Evolutionary conservation across 225 moss, liverwort and hornwort species (phyloP), one percentile per base, ranked within the genome.

Genomic region (Neckera pumila): DNA sequence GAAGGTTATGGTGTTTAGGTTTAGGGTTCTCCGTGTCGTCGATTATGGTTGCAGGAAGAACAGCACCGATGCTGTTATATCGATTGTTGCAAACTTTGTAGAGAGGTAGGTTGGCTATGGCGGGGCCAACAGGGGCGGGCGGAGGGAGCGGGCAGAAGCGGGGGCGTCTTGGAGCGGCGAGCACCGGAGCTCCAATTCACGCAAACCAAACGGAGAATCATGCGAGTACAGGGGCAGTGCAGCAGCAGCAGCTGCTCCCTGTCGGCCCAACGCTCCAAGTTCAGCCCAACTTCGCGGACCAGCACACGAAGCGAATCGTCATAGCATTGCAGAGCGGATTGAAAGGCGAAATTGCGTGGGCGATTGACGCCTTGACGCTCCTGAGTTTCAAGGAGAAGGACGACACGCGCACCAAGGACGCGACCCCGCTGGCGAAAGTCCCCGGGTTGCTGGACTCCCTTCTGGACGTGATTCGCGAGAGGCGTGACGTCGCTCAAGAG

Each of bases 251-350:
- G 91, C 92, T 61, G 31, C 90, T 90, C 69, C 91, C 90, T n/a
- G 89, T 96, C 45, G 97, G 97, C 13, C 97, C 96, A 31, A 89
- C 91, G 23, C 89, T 97, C n/a, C 97, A 97, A 89, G 94, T 96
- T 74, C 89, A 74, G 38, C 93, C 90, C 61, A 93, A 94, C 84
- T 96, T 97, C 36, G 98, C 95, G 89, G 97, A 96, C 87, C 95
- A 96, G 91, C 92, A 95, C 78, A 95, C 94, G 88, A 98, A 96
- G 93, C 91, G 98, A 71, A 91, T 97, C 49, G 95, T 98, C 30
- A 93, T 98, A 95, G 98, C 98, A 76, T 90, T 98, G 86, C 98
- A 98, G 89, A 96, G 97, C 82, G 97, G 98, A 58, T 85, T 98
- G 82, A 98, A 97, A 87, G 96, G 98, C 43, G 98, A 98, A 90